phyloP scores from a whole-genome alignment of 345 rosid genomes.

The Psidium friedrichsthalianum region DNA sequence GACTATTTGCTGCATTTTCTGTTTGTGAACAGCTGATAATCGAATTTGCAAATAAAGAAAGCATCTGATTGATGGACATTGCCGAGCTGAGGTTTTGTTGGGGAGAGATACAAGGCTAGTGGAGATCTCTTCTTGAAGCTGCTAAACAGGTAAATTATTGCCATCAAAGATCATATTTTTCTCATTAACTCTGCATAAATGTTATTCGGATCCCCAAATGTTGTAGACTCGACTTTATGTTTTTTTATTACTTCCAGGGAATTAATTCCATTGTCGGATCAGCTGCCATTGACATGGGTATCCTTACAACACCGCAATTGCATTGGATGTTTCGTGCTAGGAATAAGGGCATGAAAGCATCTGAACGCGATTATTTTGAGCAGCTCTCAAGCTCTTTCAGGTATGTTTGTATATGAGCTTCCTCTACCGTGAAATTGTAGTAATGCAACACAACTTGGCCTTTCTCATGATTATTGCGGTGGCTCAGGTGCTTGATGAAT shows the following conservation, averaged over 20 bases:
- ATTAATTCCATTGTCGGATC: conserved; percentile 59
- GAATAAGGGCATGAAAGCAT: conserved; percentile 54
- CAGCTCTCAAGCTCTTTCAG: conserved; percentile 64
- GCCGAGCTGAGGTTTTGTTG: conserved; percentile 47
- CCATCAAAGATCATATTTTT: background rate
- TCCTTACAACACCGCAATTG: conserved; percentile 84
- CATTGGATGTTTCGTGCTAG: conserved; percentile 95
- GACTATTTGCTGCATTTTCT: background rate
- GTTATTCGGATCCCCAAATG: background rate
- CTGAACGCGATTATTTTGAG: conserved; percentile 68
- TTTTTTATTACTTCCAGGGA: conserved; percentile 32
- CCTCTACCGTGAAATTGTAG: background rate
- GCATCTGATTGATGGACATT: conserved; percentile 36
- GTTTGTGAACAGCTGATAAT: conserved; percentile 32
- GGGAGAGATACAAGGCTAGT: conserved; percentile 94
- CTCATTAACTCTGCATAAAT: background rate
- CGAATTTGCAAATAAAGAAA: conserved; percentile 55
- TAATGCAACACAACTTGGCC: background rate
- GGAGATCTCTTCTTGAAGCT: conserved; percentile 79
- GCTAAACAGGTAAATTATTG: conserved; percentile 42
- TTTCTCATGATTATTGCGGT: background rate
- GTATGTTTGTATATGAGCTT: conserved; percentile 14
- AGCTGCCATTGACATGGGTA: conserved; percentile 48
- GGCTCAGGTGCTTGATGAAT: conserved; percentile 49
- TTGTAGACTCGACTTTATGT: background rate